Evolutionary conservation across 2,329 filamentous ascomycete species (phyloP), one percentile per base, ranked within the genome.

Genomic region (Colletotrichum sp.): DNA sequence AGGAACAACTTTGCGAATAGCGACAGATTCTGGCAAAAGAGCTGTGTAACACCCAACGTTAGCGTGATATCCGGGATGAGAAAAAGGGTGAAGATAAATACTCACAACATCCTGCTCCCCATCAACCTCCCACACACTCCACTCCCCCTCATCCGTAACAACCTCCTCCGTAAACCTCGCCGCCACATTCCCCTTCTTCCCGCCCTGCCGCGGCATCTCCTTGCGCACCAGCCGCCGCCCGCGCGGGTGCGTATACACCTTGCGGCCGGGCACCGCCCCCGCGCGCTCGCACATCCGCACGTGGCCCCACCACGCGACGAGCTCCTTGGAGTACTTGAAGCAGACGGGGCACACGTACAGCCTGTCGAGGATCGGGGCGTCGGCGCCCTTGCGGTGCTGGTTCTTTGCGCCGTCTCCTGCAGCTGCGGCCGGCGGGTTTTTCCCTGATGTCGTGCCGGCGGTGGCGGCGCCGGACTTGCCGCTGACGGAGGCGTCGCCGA

Each of bases 1-100:
- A 99, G 94, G 84, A 99, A 99, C 60, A 99, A 92, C 85, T 99
- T 99, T 32, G 96, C 96, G 84, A 99, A 98, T 61, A 99, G 93
- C 12, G 95, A 98, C 14, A 99, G 90, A 81, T 98, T 98, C 85
- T 99, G 97, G 79, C 95, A 96, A 83, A 98, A 99, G 34, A 98
- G 90, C 90, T n/a, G n/a, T n/a, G n/a, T n/a, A n/a, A n/a, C n/a
- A n/a, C n/a, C n/a, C n/a, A n/a, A n/a, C n/a, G n/a, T n/a, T n/a
- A n/a, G n/a, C n/a, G n/a, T n/a, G n/a, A n/a, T n/a, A n/a, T n/a
- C n/a, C n/a, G n/a, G n/a, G n/a, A n/a, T n/a, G n/a, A n/a, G n/a
- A n/a, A n/a, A n/a, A n/a, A n/a, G n/a, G n/a, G n/a, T n/a, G n/a
- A n/a, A n/a, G n/a, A n/a, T n/a, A n/a, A n/a, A n/a, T n/a, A n/a